Conservation (phyloP, 1,139 yeast species). For the Taphrina flavorubra region DNA sequence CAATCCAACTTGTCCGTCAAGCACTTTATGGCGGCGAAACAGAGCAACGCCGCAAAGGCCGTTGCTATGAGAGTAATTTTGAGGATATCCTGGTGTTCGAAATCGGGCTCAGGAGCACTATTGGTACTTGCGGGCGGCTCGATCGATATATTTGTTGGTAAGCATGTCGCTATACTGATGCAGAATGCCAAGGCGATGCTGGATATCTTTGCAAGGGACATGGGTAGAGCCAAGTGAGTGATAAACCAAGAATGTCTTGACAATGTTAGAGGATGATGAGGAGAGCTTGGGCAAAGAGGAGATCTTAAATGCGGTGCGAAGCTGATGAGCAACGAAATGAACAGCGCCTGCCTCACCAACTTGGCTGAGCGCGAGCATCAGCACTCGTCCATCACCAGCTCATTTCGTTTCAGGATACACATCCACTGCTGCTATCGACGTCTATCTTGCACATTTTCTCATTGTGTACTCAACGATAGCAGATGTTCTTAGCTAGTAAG, state of each 20-base stretch:
- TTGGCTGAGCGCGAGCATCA: neutral
- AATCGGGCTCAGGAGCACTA: neutral
- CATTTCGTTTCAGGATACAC: neutral
- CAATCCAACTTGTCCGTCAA: neutral
- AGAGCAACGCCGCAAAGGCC: slow-evolving; percentile 3
- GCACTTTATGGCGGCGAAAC: neutral
- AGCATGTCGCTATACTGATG: neutral
- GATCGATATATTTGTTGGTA: neutral
- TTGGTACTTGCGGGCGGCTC: neutral
- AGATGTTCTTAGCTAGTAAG: too few species aligned
- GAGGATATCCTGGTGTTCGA: neutral
- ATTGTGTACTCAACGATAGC: too few species aligned
- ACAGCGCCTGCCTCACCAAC: neutral
- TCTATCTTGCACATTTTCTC: too few species aligned
- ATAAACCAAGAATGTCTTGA: neutral
- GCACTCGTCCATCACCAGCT: neutral
- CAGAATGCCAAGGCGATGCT: neutral
- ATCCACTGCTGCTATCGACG: neutral
- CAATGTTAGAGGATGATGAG: neutral
- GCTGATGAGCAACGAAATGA: neutral
- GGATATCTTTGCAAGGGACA: neutral
- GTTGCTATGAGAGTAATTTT: neutral
- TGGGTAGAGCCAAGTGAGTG: neutral
- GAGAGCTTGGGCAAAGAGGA: neutral
- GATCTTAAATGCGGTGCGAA: too few species aligned